Evolutionary conservation across 805 yeast species (phyloP).

Genomic region (Saturnispora silvae): DNA sequence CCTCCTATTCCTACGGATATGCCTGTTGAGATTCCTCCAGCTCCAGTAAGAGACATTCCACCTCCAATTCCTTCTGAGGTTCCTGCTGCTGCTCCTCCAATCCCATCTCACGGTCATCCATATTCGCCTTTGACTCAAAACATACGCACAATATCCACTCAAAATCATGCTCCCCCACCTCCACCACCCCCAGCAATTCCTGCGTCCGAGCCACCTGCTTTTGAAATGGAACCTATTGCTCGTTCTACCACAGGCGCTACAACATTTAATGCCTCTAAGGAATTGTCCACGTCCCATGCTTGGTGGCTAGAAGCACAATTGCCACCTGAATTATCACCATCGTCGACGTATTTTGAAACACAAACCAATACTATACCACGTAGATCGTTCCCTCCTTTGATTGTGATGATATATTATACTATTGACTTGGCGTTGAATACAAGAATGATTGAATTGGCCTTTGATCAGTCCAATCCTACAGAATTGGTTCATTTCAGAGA

Average conservation of each 20-base stretch:
- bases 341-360: conserved; percentile 50
- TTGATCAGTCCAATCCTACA: conserved; percentile 43
- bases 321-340: conserved; percentile 40
- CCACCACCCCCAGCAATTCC: conserved; percentile 17
- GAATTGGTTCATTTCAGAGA: conserved; percentile 33
- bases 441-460: conserved; percentile 47
- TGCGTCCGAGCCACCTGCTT: neutral
- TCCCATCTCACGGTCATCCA: conserved; percentile 4
- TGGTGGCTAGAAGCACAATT: conserved; percentile 65
- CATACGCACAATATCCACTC: conserved; percentile 2
- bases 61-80: conserved; percentile 1
- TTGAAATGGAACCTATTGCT: neutral
- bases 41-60: neutral
- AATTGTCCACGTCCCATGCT: conserved; percentile 9
- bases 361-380: conserved; percentile 47
- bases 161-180: conserved; percentile 10
- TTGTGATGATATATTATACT: conserved; percentile 57
- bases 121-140: neutral
- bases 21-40: neutral
- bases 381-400: conserved; percentile 41
- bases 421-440: conserved; percentile 67
- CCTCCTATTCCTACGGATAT: neutral
- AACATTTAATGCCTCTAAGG: too few species aligned
- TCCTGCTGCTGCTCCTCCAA: neutral
- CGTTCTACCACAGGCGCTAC: conserved; percentile 1